Evolutionary conservation across 441 rosid genomes (phyloP), one percentile per base, ranked within the genome.

Genomic region (Corymbia calophylla): DNA sequence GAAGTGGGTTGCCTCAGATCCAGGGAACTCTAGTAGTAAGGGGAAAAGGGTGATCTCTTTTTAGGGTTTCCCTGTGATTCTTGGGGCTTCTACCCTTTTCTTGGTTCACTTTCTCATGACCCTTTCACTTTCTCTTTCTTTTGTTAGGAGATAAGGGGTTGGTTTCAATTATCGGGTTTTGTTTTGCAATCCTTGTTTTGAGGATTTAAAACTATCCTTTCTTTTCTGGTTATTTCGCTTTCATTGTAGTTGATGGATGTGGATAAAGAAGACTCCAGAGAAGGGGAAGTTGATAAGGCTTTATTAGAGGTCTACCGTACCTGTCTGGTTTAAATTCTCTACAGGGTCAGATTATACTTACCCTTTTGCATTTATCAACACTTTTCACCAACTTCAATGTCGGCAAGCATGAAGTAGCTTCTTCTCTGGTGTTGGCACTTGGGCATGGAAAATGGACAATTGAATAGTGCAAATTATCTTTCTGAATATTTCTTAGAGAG

Each of bases 1-100:
- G 92, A 88, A 89, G 92, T 91, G 92, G 92, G 91, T 96, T 96
- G 92, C 98, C 95, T 94, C 88, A 90, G 95, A 94, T 94, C 95
- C 95, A 92, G 97, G 98, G 93, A 94, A 94, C 92, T 92, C 70
- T 31, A 90, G 89, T 60, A 88, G 88, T 88, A 62, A 87, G 90
- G 86, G 92, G 90, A 93, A 94, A 91, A 89, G 91, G 87, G 88
- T 60, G 31, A 80, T 55, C 87, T 89, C 92, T 92, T 92, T 92
- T 91, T 87, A 89, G 89, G 92, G 93, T 93, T 92, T 93, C 95
- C 90, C 88, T 94, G 95, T 94, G 97, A 94, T 90, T 93, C 92
- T 91, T 90, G 93, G 90, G 91, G 88, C 92, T 91, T 91, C 88
- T 89, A 88, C 91, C 68, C 92, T 92, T 93, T 88, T 87, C 90